These are phyloP conservation scores for Rhamnella rubrinervis DNA, from an alignment of 331 rosid species.

Conservation along the genomic window DNA sequence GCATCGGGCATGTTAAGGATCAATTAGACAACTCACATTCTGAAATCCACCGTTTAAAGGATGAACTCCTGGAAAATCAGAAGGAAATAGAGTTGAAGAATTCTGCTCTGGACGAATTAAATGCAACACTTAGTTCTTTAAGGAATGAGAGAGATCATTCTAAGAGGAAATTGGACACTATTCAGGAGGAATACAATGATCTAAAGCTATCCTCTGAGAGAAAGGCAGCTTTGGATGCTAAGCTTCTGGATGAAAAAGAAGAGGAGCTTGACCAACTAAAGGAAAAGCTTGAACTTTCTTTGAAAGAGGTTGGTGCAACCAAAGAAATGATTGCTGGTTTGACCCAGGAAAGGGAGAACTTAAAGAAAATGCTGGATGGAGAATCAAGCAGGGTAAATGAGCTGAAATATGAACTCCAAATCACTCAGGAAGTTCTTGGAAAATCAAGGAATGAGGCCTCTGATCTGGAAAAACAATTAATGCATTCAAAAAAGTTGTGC, in stretches of 20 bases:
- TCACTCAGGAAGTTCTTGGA: slow-evolving; percentile 48
- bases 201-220: slow-evolving; percentile 54
- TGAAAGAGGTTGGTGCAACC: slow-evolving; percentile 37
- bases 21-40: slow-evolving; percentile 43
- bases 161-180: slow-evolving; percentile 40
- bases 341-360: slow-evolving; percentile 49
- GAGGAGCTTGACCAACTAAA: slow-evolving; percentile 52
- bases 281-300: slow-evolving; percentile 49
- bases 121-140: slow-evolving; percentile 45
- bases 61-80: slow-evolving; percentile 45
- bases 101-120: slow-evolving; percentile 51
- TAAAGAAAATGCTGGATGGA: slow-evolving; percentile 45
- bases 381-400: slow-evolving; percentile 42
- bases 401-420: slow-evolving; percentile 56
- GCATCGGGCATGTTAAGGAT: slow-evolving; percentile 46
- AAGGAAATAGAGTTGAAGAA: slow-evolving; percentile 55
- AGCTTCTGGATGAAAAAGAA: slow-evolving; percentile 58
- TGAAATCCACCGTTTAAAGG: slow-evolving; percentile 59
- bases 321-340: slow-evolving; percentile 45
- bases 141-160: slow-evolving; percentile 42
- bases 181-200: slow-evolving; percentile 44
- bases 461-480: slow-evolving; percentile 46
- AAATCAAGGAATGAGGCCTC: slow-evolving; percentile 60
- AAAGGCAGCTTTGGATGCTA: slow-evolving; percentile 59
- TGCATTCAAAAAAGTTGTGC: slow-evolving; percentile 36